These are phyloP conservation scores for Rauvolfia tetraphylla DNA, from an alignment of 257 asterid genomes.

Conservation along the genomic window DNA sequence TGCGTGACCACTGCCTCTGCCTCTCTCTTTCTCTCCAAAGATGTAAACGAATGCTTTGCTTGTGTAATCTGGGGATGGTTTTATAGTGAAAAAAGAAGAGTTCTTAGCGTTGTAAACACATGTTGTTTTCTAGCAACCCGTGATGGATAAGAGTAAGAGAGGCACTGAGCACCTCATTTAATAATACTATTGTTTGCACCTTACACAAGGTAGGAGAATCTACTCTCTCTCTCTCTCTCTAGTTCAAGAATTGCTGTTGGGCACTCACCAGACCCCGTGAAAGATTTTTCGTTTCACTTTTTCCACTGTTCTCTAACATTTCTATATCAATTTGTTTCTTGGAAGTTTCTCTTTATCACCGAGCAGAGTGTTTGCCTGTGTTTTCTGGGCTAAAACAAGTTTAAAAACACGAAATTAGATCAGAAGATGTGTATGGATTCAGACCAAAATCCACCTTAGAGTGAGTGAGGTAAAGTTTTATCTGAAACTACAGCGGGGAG, in stretches of 20 bases:
- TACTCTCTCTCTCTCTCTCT: neutral
- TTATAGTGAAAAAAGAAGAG: conserved; percentile 30
- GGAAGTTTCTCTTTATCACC: conserved; percentile 18
- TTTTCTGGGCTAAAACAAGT: neutral
- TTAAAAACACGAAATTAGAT: neutral
- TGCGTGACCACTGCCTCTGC: neutral
- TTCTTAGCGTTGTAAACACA: conserved; percentile 11
- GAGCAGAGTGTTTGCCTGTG: conserved; percentile 18
- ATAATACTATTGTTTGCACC: conserved; percentile 18
- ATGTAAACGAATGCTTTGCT: conserved; percentile 6
- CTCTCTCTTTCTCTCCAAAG: neutral
- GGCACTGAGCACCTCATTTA: conserved; percentile 28
- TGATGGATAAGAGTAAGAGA: conserved; percentile 42
- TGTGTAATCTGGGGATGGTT: conserved; percentile 5
- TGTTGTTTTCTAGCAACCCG: conserved; percentile 63
- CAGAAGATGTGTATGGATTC: neutral
- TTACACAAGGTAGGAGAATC: conserved; percentile 30
- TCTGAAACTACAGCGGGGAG: neutral
- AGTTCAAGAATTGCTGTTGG: neutral
- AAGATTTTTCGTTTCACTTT: conserved; percentile 17
- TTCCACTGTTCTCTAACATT: conserved; percentile 3
- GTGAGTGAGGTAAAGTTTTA: conserved; percentile 18
- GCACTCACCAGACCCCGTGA: conserved; percentile 29
- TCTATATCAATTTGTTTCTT: conserved; percentile 23
- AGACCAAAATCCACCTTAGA: conserved; percentile 10